Evolutionary conservation across 306 rosid genomes (phyloP), one percentile per base, ranked within the genome.

Genomic region (Acacia acuminata): DNA sequence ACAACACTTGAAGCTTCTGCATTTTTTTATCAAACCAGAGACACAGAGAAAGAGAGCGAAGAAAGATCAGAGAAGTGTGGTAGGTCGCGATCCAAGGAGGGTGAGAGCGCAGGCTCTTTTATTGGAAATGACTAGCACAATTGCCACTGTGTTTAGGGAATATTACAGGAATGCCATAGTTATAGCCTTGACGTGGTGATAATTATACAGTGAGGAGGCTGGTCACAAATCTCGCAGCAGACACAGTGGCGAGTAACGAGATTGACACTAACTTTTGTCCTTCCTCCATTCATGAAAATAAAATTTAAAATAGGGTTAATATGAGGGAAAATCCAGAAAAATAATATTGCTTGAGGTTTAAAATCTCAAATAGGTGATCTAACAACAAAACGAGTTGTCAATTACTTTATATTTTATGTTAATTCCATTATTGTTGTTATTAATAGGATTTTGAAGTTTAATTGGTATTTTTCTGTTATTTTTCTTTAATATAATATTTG

Each of bases 111-210:
- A 43, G 22, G 22, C 38, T 77, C 64, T 79, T 91, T 87, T 82
- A 84, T 82, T 69, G 34, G 76, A 75, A 40, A 67, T 63, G 1
- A 12, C 47, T 13, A 4, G 44, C 53, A 51, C 30, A 53, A 86
- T 70, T 22, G 79, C 86, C 92, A 77, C 84, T 63, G 53, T 20
- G 0, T 56, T 81, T 76, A 11, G 34, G 2, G 14, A 9, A 71
- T 85, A 87, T 51, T 78, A 91, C 94, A 68, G 17, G 71, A 58
- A 51, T 82, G 82, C 86, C 92, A 64, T 19, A 48, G 15, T 50
- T 15, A 4, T 13, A 50, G 42, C 42, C 42, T 38, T 38, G 42
- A 16, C 8, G 15, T 50, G n/a, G n/a, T 50, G 51, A 3, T 47
- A 3, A 47, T 47, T 47, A 47, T 13, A 45, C 1, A 30, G 38